phyloP scores from a whole-genome alignment of 768 basidiomycete genomes.

The Phaffia australis region DNA sequence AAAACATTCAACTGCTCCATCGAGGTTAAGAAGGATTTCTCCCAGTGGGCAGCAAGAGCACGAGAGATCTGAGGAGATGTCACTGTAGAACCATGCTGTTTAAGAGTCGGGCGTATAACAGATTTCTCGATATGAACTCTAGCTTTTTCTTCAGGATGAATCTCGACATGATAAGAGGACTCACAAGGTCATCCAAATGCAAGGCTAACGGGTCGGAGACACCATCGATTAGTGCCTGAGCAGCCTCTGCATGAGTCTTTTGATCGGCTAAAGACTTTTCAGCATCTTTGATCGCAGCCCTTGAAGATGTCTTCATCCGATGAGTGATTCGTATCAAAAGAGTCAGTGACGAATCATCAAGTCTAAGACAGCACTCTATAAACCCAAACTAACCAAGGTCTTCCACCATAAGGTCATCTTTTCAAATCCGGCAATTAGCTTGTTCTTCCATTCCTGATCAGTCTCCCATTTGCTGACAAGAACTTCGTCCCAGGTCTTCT shows the following conservation, averaged over 20 bases:
- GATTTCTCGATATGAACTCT: background rate
- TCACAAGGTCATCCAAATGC: slow-evolving; percentile 63
- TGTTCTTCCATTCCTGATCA: slow-evolving; percentile 56
- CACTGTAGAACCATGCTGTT: slow-evolving; percentile 64
- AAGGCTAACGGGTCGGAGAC: slow-evolving; percentile 66
- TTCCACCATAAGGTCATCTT: slow-evolving; percentile 84
- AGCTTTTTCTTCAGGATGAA: slow-evolving; percentile 27
- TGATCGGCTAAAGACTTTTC: background rate
- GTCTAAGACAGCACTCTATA: background rate
- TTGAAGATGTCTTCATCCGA: background rate
- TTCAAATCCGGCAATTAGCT: slow-evolving; percentile 66
- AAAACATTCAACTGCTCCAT: slow-evolving; percentile 81
- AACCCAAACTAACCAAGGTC: slow-evolving; percentile 51
- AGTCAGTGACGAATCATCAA: too few species aligned
- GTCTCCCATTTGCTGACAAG: slow-evolving; percentile 40
- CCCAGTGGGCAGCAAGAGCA: slow-evolving; percentile 75
- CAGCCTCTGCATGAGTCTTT: slow-evolving; percentile 21
- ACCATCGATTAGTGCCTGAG: slow-evolving; percentile 50
- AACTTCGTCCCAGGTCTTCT: slow-evolving; percentile 50
- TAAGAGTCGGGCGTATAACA: slow-evolving; percentile 3
- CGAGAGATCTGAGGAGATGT: slow-evolving; percentile 79
- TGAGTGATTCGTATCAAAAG: background rate
- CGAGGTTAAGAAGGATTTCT: slow-evolving; percentile 75
- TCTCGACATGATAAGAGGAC: slow-evolving; percentile 22
- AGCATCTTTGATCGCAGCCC: slow-evolving; percentile 14